These are phyloP conservation scores for Paramecium sonneborni DNA, from an alignment of 73 alveolate genomes.

Conservation along the genomic window DNA sequence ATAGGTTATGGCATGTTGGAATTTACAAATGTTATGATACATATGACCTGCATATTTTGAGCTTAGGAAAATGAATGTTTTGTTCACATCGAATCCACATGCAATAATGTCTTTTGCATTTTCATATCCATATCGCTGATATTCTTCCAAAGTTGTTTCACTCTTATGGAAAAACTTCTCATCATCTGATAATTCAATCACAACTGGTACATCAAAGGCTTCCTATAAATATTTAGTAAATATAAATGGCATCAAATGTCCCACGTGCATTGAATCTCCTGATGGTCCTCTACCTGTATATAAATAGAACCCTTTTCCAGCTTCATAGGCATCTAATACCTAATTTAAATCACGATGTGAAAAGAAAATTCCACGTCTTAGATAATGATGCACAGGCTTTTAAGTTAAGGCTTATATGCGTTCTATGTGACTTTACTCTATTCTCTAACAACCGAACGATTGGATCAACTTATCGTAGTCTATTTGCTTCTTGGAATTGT, in stretches of 20 bases:
- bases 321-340: conserved; percentile 85
- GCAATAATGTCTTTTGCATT: conserved; percentile 99
- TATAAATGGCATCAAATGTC: conserved; percentile 96
- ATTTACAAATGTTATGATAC: conserved; percentile 90
- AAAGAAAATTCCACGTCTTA: conserved; percentile 98
- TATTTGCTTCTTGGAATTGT: conserved; percentile 43
- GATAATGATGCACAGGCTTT: conserved; percentile 92
- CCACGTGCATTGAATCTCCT: conserved; percentile 98
- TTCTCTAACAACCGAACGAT: conserved; percentile 53
- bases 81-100: conserved; percentile 98
- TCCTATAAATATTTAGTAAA: conserved; percentile 98
- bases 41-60: conserved; percentile 92
- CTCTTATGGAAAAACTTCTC: conserved; percentile 96
- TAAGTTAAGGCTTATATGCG: conserved; percentile 84
- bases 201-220: conserved; percentile 99
- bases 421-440: not conserved
- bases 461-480: conserved; percentile 62
- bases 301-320: conserved; percentile 94
- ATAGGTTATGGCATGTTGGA: conserved; percentile 91
- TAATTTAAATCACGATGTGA: conserved; percentile 97
- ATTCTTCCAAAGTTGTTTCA: conserved; percentile 65
- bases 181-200: conserved; percentile 98
- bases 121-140: conserved; percentile 87
- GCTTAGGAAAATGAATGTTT: conserved; percentile 98
- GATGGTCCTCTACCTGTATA: conserved; percentile 99